phyloP scores from a whole-genome alignment of 345 rosid genomes.

The Mercurialis annua region DNA sequence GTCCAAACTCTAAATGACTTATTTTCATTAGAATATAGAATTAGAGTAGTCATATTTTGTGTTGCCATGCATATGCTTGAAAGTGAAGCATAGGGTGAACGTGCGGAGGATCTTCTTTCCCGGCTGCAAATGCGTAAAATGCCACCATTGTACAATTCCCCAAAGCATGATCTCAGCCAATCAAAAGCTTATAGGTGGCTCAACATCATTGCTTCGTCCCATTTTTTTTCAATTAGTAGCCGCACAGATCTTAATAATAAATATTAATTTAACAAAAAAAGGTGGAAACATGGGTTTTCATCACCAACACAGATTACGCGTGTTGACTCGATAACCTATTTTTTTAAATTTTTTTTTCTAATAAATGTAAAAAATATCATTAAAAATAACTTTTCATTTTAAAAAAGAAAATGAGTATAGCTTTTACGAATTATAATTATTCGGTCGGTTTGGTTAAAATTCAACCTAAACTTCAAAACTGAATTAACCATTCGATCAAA shows the following conservation, averaged over 20 bases:
- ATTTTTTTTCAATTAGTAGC: background rate
- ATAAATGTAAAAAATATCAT: no score
- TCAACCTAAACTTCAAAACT: no score
- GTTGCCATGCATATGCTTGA: constrained; percentile 34
- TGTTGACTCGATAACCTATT: constrained; percentile 11
- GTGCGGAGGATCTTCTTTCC: constrained; percentile 40
- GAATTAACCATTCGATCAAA: no score
- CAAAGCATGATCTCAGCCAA: constrained; percentile 1
- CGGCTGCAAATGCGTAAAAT: constrained; percentile 34
- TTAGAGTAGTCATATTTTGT: no score
- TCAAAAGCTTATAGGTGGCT: background rate
- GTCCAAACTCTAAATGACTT: no score
- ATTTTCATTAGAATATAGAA: no score
- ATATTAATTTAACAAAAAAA: no score
- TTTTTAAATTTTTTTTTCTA: background rate
- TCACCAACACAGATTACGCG: constrained; percentile 12
- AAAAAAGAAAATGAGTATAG: no score
- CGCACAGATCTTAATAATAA: constrained; percentile 7
- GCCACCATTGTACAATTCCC: background rate
- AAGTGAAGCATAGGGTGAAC: constrained; percentile 26
- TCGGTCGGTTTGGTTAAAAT: no score
- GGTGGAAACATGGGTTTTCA: background rate
- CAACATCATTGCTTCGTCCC: background rate
- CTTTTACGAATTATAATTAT: background rate
- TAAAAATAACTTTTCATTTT: no score